Base-by-base conservation (phyloP, 768 basidiomycete genomes). In the Mycena sanguinolenta region DNA sequence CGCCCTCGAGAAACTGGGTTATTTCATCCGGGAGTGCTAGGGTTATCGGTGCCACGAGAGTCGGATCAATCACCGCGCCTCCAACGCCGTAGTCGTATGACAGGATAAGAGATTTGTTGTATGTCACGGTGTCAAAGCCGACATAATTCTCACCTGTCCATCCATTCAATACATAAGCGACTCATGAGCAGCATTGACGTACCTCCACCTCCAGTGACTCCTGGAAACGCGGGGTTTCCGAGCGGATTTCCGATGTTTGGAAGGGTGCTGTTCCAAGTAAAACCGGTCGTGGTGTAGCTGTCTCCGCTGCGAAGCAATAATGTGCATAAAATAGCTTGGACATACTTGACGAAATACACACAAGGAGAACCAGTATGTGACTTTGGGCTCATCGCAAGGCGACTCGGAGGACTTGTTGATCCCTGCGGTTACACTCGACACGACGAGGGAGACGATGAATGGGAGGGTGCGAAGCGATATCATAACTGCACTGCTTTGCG, bases 71-170 rank as follows among this genome's bases (percentile, higher is more conserved):
- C 38, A 90, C 91, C 25, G 90, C 91, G 12, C 86, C 91, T 25
- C 91, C 89, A 60, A 86, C 89, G 0, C 91, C 92, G 70, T 88
- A 88, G 80, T 92, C 88, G 77, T 90, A 92, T 0, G 89, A 90
- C 73, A 89, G 81, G 46, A 90, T 63, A 19, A 84, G 75, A 9
- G 89, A 87, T 44, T 80, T 84, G 81, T 91, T 91, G 81, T 86
- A 85, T 28, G 81, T 77, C 1, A 82, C 81, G 0, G 88, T 88
- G 65, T 84, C 79, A 67, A 83, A 85, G 73, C 88, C 90, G 61
- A 91, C 85, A 88, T 87, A 91, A 78, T 90, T 90, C 50, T 82
- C 80, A 14, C 89, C 89, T 87, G 0, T 34, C 10, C 32, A 34
- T 34, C 32, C 32, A 42, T 36, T 38, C 13, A 57, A 86, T 89